These are phyloP conservation scores for Sporodiniella umbellata DNA, from an alignment of 371 early-diverging fungal species.

Conservation along the genomic window DNA sequence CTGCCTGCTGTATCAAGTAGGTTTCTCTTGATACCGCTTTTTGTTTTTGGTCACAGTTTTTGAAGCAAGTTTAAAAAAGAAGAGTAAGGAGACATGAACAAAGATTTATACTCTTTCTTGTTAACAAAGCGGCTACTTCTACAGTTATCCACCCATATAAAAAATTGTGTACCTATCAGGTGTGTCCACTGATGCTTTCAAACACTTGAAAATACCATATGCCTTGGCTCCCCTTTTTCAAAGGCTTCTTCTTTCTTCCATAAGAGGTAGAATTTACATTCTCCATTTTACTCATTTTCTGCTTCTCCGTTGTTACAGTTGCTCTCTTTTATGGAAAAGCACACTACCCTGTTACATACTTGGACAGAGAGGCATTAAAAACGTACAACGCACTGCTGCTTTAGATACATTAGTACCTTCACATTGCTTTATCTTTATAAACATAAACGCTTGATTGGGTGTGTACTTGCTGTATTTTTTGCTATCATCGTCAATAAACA, in stretches of 20 bases:
- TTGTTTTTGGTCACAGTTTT: too few relatives aligned
- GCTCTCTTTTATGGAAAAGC: neutral
- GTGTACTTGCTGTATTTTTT: constrained; percentile 15
- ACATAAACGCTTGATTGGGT: too few relatives aligned
- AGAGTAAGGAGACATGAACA: too few relatives aligned
- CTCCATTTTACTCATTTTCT: constrained; percentile 5
- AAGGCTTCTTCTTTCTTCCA: constrained; percentile 1
- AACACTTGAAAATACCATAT: neutral
- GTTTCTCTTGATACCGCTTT: too few relatives aligned
- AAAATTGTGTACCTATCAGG: neutral
- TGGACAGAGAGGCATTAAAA: constrained; percentile 2
- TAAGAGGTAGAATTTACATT: constrained; percentile 1
- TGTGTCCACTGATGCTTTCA: neutral
- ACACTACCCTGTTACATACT: neutral
- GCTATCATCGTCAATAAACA: constrained; percentile 7
- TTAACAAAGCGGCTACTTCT: too few relatives aligned
- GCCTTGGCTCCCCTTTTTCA: constrained; percentile 1
- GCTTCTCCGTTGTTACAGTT: neutral
- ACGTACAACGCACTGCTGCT: constrained; percentile 7
- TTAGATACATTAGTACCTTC: constrained; percentile 12
- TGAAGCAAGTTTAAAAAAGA: too few relatives aligned
- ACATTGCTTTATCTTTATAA: constrained; percentile 6
- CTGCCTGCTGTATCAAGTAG: too few relatives aligned
- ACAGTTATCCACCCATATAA: neutral
- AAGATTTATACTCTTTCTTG: too few relatives aligned